Evolutionary conservation across 441 rosid species (phyloP), one percentile per base, ranked within the genome.

Genomic region (Pelargonium cotyledonis): DNA sequence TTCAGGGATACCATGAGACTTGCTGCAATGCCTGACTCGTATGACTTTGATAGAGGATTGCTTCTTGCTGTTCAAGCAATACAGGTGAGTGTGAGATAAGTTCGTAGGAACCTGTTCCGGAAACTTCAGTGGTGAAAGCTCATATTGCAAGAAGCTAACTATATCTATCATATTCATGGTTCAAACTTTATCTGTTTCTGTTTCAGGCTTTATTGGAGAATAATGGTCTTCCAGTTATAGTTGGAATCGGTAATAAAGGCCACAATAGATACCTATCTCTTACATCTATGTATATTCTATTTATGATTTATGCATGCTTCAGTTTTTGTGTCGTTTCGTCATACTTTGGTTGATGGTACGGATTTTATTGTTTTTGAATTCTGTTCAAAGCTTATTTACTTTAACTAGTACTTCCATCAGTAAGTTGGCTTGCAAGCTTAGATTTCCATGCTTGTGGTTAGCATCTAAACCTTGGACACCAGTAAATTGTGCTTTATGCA

Each of bases 21-120:
- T 80, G 94, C 85, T 72, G 96, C 99, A 66, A 85, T 92, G 96
- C 96, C 91, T 74, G 99, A 89, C 83, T 95, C 99, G 76, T 90
- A 87, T 80, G 98, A 95, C 79, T 77, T 95, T 77, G 99, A 95
- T 72, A 85, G 99, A 79, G 99, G 99, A 70, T 81, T 92, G 79
- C 98, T 95, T 76, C 98, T 95, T 78, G 88, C 99, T 70, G 97
- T 95, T 82, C 99, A 95, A 80, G 99, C 92, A 66, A 90, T 95
- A 80, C 99, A 95, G 92, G 99, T 95, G 75, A 72, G 65, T 72
- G 60, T 46, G n/a, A 70, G 51, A 53, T 70, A 53, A 57, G 67
- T 60, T 69, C 46, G 66, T 73, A 8, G 75, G 76, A 70, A 64
- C 19, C 29, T 58, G 31, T 46, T 18, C 65, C 15, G 15, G 68